phyloP scores from a whole-genome alignment of 768 basidiomycete genomes.

The Mycena epipterygia region DNA sequence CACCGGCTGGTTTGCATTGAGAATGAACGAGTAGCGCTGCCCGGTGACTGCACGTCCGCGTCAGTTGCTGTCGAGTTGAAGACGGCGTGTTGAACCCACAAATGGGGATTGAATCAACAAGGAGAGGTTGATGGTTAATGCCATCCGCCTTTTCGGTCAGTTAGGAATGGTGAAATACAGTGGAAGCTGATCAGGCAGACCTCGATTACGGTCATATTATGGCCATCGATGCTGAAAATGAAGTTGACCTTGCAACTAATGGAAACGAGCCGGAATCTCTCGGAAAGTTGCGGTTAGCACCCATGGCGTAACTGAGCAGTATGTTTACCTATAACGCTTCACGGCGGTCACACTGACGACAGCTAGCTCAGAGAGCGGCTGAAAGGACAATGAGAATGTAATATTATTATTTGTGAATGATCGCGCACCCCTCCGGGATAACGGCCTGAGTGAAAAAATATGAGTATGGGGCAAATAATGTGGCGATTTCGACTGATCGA shows the following conservation, averaged over 20 bases:
- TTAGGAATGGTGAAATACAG: no score
- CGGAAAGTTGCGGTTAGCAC: background rate
- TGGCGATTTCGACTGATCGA: background rate
- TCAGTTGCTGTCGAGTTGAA: background rate
- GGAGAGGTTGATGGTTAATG: constrained; percentile 42
- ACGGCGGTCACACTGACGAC: constrained; percentile 47
- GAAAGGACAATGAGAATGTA: background rate
- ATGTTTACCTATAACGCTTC: constrained; percentile 49
- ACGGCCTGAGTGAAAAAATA: constrained; percentile 35
- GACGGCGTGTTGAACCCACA: background rate
- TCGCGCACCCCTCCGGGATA: constrained; percentile 38
- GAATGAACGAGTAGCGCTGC: constrained; percentile 53
- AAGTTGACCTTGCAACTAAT: constrained; percentile 15
- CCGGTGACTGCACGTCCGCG: constrained; percentile 34
- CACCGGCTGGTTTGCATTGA: constrained; percentile 56
- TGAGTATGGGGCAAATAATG: background rate
- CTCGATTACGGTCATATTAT: constrained; percentile 50
- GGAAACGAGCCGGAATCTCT: constrained; percentile 1
- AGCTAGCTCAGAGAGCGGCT: constrained; percentile 43
- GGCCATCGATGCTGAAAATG: constrained; percentile 41
- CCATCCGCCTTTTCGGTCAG: no score
- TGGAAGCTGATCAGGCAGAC: no score
- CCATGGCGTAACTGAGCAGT: constrained; percentile 41
- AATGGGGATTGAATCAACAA: constrained; percentile 34
- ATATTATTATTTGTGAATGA: background rate